Evolutionary conservation across 805 yeast genomes (phyloP), one percentile per base, ranked within the genome.

Genomic region (Candida mattraensis): DNA sequence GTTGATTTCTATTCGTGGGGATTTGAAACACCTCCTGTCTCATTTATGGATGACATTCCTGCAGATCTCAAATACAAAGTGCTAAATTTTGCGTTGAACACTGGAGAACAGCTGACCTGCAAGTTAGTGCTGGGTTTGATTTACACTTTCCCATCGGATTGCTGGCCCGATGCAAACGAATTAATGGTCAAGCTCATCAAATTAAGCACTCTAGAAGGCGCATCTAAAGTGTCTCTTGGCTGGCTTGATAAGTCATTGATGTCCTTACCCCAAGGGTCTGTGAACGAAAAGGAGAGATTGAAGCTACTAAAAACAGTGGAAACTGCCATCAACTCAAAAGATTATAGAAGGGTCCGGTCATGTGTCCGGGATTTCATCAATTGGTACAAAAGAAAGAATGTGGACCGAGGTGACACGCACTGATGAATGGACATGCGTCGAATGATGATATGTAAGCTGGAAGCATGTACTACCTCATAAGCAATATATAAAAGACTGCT

Each of bases 1-100:
- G 81, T 86, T 46, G 99, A 93, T 57, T 68, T 87, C 22, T 61
- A 85, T 15, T 76, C 88, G 5, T 89, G 94, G 91, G 96, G 95
- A 1, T 76, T 82, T 46, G 81, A 74, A 18, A 67, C 74, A 7
- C 88, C 96, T 2, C 96, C 96, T 5, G 71, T 85, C 13, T 82
- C 95, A 6, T 72, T 82, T 25, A 70, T 74, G 35, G 70, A 69
- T 18, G 75, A 79, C 27, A 80, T 83, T 8, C 69, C 66, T n/a
- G 68, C 67, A 26, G 44, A 47, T 28, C 73, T 84, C 45, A 72
- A 75, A 39, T 53, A 59, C 16, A 69, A 70, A 28, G 66, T 82
- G 15, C 55, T 73, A 33, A 59, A 61, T 22, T 65, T 80, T 26
- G 58, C 81, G 23, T 58, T 69, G 19, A 58, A 64, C 32, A 67